Percentiles rank a stretch among this genome's conserved stretches.
These are phyloP conservation scores for Balansia obtecta DNA, from an alignment of 2,329 filamentous ascomycete species.

Conservation along the genomic window DNA sequence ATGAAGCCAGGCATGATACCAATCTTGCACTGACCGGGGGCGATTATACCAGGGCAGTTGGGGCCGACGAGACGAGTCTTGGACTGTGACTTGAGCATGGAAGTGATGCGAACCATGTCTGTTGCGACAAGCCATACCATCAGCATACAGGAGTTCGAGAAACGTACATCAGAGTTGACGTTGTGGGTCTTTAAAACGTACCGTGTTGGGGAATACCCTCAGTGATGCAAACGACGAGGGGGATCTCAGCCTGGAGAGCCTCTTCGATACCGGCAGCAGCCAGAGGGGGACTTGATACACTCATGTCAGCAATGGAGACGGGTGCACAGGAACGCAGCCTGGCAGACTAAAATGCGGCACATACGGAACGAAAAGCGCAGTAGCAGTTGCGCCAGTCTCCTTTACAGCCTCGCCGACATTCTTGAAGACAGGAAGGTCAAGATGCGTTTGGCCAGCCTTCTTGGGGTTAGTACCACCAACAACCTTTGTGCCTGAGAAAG, in stretches of 20 bases:
- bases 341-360: constrained; percentile 13
- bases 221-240: constrained; percentile 92
- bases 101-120: constrained; percentile 99
- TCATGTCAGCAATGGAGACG: constrained; percentile 8
- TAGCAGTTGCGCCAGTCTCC: constrained; percentile 80
- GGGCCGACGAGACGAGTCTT: constrained; percentile 95
- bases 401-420: constrained; percentile 81
- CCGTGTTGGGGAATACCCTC: constrained; percentile 97
- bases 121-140: constrained; percentile 8
- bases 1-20: constrained; percentile 99
- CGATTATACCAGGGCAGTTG: constrained; percentile 98
- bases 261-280: constrained; percentile 95
- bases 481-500: constrained; percentile 69
- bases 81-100: constrained; percentile 92
- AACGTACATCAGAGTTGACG: not conserved
- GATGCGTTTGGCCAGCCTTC: constrained; percentile 85
- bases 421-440: constrained; percentile 86
- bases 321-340: constrained; percentile 1
- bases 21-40: constrained; percentile 94
- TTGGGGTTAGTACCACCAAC: constrained; percentile 98
- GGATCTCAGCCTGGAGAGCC: constrained; percentile 84
- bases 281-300: constrained; percentile 62
- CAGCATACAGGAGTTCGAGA: constrained; percentile 2
- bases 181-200: constrained; percentile 29
- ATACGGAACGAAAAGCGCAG: constrained; percentile 93